Conservation (phyloP, 2,329 filamentous ascomycete genomes). For the Fusarium subtropicale region DNA sequence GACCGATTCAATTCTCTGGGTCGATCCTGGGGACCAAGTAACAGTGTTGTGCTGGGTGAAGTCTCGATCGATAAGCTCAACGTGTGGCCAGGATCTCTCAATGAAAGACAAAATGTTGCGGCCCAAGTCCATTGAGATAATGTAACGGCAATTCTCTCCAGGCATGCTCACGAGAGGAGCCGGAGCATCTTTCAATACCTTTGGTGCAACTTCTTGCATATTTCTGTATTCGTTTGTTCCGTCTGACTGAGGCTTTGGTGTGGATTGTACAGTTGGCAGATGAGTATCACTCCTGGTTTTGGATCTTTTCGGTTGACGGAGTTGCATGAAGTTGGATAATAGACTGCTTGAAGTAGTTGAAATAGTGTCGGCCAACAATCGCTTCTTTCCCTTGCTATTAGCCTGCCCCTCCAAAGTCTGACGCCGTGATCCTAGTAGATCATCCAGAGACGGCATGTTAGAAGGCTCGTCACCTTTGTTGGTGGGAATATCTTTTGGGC, state of each 20-base stretch:
- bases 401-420: slow-evolving; percentile 7
- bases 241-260: background rate
- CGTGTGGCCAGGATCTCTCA: slow-evolving; percentile 59
- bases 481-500: background rate
- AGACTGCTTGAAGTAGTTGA: slow-evolving; percentile 46
- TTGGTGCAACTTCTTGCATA: background rate
- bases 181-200: slow-evolving; percentile 1
- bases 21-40: slow-evolving; percentile 48
- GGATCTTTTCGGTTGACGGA: slow-evolving; percentile 47
- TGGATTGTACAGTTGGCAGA: background rate
- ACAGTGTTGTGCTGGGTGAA: slow-evolving; percentile 57
- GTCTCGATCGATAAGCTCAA: slow-evolving; percentile 71
- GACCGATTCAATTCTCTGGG: slow-evolving; percentile 44
- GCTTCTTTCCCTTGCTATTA: background rate
- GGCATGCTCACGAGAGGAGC: slow-evolving; percentile 37
- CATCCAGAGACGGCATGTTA: background rate
- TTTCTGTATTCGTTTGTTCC: background rate
- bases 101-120: slow-evolving; percentile 63
- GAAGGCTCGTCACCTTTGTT: background rate
- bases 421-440: slow-evolving; percentile 6
- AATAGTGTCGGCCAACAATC: slow-evolving; percentile 35
- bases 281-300: slow-evolving; percentile 11
- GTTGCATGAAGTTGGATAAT: slow-evolving; percentile 49
- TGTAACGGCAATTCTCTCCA: slow-evolving; percentile 50
- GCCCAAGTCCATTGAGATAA: slow-evolving; percentile 64